These are phyloP conservation scores for Aristolochia fimbriata DNA, from an alignment of 164 flowering plant genomes.

Conservation along the genomic window DNA sequence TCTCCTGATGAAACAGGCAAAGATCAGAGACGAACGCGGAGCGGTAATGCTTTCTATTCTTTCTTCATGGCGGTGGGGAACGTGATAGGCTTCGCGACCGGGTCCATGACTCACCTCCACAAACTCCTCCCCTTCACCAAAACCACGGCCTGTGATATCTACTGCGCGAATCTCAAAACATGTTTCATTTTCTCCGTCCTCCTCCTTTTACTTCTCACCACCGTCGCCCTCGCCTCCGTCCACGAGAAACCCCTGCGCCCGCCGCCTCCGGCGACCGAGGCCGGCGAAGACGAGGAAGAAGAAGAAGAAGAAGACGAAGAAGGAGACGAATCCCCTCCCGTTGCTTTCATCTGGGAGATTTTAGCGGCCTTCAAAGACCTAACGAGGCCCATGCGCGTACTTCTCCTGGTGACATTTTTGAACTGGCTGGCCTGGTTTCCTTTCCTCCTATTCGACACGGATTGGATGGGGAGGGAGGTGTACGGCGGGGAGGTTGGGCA, in stretches of 20 bases:
- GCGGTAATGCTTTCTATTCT: constrained; percentile 43
- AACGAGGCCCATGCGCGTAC: constrained; percentile 46
- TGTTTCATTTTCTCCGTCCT: constrained; percentile 54
- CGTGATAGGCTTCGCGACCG: constrained; percentile 67
- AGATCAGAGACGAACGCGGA: constrained; percentile 21
- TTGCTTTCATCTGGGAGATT: constrained; percentile 36
- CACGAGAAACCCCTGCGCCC: constrained; percentile 15
- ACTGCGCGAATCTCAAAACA: constrained; percentile 72
- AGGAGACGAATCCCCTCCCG: not conserved
- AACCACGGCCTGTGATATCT: constrained; percentile 53
- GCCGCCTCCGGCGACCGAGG: not conserved
- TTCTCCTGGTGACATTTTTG: constrained; percentile 54
- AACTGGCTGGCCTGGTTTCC: constrained; percentile 94
- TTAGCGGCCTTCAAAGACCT: constrained; percentile 30
- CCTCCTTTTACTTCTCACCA: constrained; percentile 32
- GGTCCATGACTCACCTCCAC: constrained; percentile 39
- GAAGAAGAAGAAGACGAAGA: not conserved
- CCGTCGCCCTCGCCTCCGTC: constrained; percentile 27
- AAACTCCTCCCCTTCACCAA: constrained; percentile 45
- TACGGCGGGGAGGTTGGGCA: constrained; percentile 43
- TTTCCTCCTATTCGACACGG: constrained; percentile 48
- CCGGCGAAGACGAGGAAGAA: not conserved
- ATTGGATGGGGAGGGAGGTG: constrained; percentile 85
- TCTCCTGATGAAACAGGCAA: no score
- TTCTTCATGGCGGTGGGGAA: constrained; percentile 89